phyloP scores from a whole-genome alignment of 2,329 filamentous ascomycete genomes.

The Fusarium sp. region DNA sequence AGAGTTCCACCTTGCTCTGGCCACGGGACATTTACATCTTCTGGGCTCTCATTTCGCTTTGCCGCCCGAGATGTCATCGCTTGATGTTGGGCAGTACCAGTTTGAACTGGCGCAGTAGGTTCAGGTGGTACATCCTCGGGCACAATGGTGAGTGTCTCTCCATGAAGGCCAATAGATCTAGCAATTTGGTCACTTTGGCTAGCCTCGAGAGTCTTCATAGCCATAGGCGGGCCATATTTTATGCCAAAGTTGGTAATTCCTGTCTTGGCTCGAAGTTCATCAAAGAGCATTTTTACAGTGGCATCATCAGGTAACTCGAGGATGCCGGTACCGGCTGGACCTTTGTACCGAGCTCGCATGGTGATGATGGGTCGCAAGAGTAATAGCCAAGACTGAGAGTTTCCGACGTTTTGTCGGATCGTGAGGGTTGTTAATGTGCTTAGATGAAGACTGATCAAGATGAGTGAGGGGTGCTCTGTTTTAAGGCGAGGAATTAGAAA shows the following conservation, averaged over 20 bases:
- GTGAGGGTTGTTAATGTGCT: not conserved
- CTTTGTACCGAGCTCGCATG: conserved; percentile 82
- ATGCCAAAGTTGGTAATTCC: conserved; percentile 76
- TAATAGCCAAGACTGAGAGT: not conserved
- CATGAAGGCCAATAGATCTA: conserved; percentile 62
- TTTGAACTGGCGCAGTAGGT: conserved; percentile 12
- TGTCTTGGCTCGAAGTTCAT: conserved; percentile 72
- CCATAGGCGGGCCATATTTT: conserved; percentile 83
- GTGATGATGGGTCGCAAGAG: not conserved
- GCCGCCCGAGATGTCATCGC: not conserved
- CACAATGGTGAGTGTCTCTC: conserved; percentile 65
- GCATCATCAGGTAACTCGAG: conserved; percentile 77
- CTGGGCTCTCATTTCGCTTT: conserved; percentile 37
- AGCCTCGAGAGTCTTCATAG: conserved; percentile 74
- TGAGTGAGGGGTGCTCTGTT: conserved; percentile 6
- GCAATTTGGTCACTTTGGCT: conserved; percentile 62
- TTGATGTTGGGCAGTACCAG: conserved; percentile 9
- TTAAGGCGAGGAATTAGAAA: conserved; percentile 20
- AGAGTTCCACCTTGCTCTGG: conserved; percentile 63
- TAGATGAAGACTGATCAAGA: not conserved
- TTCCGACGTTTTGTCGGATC: not conserved
- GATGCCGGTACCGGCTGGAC: conserved; percentile 78
- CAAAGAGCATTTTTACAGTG: conserved; percentile 71
- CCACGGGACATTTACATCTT: conserved; percentile 61
- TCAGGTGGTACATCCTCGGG: conserved; percentile 52